Evolutionary conservation across 2,329 filamentous ascomycete species (phyloP).

Genomic region (Epichloe sibirici): DNA sequence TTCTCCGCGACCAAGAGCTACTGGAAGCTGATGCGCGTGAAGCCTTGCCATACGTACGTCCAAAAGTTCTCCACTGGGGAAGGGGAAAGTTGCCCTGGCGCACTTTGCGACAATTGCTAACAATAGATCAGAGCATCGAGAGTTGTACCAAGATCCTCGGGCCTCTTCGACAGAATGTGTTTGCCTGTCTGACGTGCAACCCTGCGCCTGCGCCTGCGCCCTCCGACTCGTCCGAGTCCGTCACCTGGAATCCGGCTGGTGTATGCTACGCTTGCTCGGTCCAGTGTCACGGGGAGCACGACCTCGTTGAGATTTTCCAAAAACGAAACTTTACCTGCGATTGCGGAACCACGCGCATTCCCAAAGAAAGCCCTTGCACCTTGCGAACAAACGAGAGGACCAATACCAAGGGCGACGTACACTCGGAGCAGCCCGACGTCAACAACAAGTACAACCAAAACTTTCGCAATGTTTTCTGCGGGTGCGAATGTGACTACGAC

Average conservation of each 20-base stretch:
- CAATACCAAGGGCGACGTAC: constrained; percentile 63
- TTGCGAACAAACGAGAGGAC: constrained; percentile 62
- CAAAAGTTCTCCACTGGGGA: not conserved
- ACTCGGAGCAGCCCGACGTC: constrained; percentile 57
- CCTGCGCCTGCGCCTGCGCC: constrained; percentile 66
- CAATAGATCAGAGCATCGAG: constrained; percentile 62
- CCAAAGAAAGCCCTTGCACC: constrained; percentile 57
- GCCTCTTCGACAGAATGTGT: constrained; percentile 74
- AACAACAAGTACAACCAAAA: constrained; percentile 93
- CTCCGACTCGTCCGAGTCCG: constrained; percentile 42
- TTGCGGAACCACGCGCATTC: constrained; percentile 77
- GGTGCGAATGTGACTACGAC: constrained; percentile 79
- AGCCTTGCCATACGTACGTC: constrained; percentile 74
- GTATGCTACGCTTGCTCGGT: constrained; percentile 97
- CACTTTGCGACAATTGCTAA: constrained; percentile 15
- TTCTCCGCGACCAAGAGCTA: constrained; percentile 77
- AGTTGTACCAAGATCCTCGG: constrained; percentile 86
- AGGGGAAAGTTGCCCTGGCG: not conserved
- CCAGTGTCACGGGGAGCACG: constrained; percentile 91
- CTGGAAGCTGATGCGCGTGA: constrained; percentile 93
- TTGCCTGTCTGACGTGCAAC: constrained; percentile 89
- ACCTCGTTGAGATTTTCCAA: constrained; percentile 86
- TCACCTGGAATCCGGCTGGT: constrained; percentile 49
- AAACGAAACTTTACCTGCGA: constrained; percentile 96
- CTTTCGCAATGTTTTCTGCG: constrained; percentile 85